Evolutionary conservation across 169 alveolate genomes (phyloP).

Genomic region (Cryptosporidium meleagridis): DNA sequence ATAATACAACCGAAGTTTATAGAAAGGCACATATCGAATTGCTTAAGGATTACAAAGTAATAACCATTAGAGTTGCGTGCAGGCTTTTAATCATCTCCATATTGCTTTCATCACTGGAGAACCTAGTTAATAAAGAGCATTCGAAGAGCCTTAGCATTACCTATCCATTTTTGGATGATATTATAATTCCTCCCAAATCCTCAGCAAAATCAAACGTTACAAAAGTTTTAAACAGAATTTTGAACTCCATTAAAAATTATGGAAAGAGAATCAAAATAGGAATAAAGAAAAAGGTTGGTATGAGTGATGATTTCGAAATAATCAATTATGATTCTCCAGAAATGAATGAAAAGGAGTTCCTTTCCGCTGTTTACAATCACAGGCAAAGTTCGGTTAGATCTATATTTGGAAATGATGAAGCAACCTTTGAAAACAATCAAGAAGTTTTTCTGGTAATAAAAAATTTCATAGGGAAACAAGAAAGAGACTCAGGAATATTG

Average conservation of each 20-base stretch:
- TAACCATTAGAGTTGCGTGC: slow-evolving; percentile 36
- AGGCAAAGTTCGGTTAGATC: background rate
- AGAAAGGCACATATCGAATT: slow-evolving; percentile 10
- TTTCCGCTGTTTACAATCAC: background rate
- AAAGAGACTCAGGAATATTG: slow-evolving; percentile 7
- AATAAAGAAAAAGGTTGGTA: background rate
- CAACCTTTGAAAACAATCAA: background rate
- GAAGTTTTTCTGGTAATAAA: slow-evolving; percentile 3
- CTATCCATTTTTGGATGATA: slow-evolving; percentile 61
- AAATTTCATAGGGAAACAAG: slow-evolving; percentile 45
- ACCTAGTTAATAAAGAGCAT: background rate
- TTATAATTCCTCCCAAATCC: slow-evolving; percentile 29
- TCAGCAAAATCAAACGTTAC: background rate
- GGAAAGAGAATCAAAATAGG: slow-evolving; percentile 37
- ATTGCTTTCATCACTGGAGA: slow-evolving; percentile 46
- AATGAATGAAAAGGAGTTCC: background rate
- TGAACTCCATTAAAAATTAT: slow-evolving; percentile 14
- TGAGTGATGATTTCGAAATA: background rate
- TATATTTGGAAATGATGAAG: slow-evolving; percentile 29
- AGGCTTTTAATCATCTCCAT: slow-evolving; percentile 27
- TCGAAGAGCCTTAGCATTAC: background rate
- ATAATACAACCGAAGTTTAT: background rate
- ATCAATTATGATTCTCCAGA: background rate
- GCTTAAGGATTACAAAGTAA: slow-evolving; percentile 16
- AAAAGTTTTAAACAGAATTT: background rate